phyloP scores from a whole-genome alignment of 805 yeast species.

The Hanseniaspora valbyensis region DNA sequence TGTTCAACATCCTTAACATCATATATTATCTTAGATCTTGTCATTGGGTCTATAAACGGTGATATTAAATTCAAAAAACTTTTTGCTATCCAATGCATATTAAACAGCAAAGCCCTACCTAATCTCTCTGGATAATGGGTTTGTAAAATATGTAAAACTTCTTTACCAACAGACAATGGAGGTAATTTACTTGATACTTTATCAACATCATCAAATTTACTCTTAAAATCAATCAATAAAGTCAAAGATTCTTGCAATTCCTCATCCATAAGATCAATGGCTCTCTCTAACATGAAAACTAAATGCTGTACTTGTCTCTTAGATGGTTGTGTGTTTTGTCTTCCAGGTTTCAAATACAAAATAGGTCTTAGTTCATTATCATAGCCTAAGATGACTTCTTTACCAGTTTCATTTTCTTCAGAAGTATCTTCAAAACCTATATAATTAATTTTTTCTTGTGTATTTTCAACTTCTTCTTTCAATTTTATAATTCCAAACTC shows the following conservation, averaged over 20 bases:
- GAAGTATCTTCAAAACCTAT: conserved; percentile 33
- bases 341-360: conserved; percentile 80
- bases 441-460: conserved; percentile 36
- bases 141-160: conserved; percentile 84
- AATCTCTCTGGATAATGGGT: conserved; percentile 96
- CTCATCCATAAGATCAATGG: conserved; percentile 87
- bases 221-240: conserved; percentile 77
- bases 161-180: conserved; percentile 79
- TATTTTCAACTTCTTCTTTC: conserved; percentile 37
- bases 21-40: conserved; percentile 85
- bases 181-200: conserved; percentile 60
- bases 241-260: conserved; percentile 87
- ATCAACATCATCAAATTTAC: conserved; percentile 47
- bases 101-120: conserved; percentile 83
- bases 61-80: conserved; percentile 81
- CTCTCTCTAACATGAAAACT: conserved; percentile 85
- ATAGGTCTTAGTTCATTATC: conserved; percentile 89
- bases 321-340: conserved; percentile 87
- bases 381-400: conserved; percentile 80
- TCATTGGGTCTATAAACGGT: conserved; percentile 93
- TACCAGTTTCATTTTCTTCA: conserved; percentile 79
- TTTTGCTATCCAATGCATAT: conserved; percentile 78
- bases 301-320: conserved; percentile 91
- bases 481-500: conserved; percentile 60
- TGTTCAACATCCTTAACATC: conserved; percentile 74